Base-by-base conservation (phyloP, 805 yeast genomes). In the Cyberlindnera xishuangbannaensis region DNA sequence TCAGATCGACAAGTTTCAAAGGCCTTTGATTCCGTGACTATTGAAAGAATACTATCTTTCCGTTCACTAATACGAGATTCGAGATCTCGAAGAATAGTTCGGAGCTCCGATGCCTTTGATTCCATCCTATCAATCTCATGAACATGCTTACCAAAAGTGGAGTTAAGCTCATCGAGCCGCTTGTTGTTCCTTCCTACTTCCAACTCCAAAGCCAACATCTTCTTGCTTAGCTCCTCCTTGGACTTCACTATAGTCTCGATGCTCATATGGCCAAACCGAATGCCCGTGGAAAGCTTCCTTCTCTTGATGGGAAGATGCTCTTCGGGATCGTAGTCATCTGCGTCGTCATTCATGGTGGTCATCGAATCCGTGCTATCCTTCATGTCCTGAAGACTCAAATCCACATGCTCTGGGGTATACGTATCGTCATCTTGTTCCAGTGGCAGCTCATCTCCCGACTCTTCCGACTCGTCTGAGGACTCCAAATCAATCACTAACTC, bases 401-500 rank as follows among this genome's bases (percentile, higher is more conserved):
- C n/a, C n/a, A n/a, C n/a, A n/a, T n/a, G n/a, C n/a, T n/a, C n/a
- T n/a, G n/a, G n/a, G n/a, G n/a, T n/a, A n/a, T n/a, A n/a, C n/a
- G n/a, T n/a, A n/a, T n/a, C n/a, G n/a, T n/a, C n/a, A n/a, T 24
- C 13, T 24, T 13, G 26, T n/a, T 20, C 23, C 35, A 9, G 7
- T 15, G 10, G 23, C 27, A 15, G 22, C n/a, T 18, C 21, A 7
- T 33, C 39, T 4, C 35, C 44, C 9, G 36, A 40, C n/a, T 33
- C 37, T 18, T 48, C 52, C 18, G 30, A 36, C 19, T 48, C 52
- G 18, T 47, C 53, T 1, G 51, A 37, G 4, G 45, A 31, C 21
- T 42, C 45, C 36, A 51, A 38, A 11, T 47, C 41, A 20, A 51
- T 47, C 15, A 49, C 51, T 35, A 51, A 39, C 21, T 41, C 38